Conservation (phyloP, 192 early-diverging fungal genomes). For the Coemansia sp. region DNA sequence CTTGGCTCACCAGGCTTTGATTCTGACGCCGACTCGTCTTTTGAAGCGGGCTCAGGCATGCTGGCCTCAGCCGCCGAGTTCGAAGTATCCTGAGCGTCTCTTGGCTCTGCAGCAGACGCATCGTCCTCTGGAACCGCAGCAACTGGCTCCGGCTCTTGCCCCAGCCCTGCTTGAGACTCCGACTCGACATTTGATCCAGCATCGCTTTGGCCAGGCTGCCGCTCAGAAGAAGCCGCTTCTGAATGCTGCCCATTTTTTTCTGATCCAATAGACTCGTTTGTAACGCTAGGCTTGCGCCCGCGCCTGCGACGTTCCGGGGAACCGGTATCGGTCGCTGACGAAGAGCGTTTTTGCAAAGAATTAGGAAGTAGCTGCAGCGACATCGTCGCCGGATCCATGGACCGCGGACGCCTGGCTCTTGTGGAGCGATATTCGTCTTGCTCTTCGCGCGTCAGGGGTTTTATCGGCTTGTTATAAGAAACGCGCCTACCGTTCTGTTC, state of each 20-base stretch:
- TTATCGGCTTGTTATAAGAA: not conserved
- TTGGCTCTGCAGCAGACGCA: not conserved
- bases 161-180: not conserved
- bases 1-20: too few species aligned
- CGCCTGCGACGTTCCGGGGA: too few species aligned
- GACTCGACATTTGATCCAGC: too few species aligned
- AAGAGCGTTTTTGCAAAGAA: not conserved
- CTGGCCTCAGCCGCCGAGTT: too few species aligned
- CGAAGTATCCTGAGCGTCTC: not conserved
- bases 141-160: not conserved
- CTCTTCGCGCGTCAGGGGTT: not conserved
- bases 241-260: too few species aligned
- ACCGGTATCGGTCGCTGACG: not conserved
- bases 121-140: not conserved
- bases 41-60: not conserved
- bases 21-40: slow-evolving; percentile 12
- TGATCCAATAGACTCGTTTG: too few species aligned
- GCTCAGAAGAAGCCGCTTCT: too few species aligned
- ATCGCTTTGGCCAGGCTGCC: too few species aligned
- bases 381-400: not conserved
- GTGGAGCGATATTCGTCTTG: not conserved
- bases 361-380: not conserved
- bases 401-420: not conserved
- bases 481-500: not conserved
- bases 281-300: too few species aligned